Conservation (phyloP, 2,329 filamentous ascomycete genomes). For the Nectriaceae sp. region DNA sequence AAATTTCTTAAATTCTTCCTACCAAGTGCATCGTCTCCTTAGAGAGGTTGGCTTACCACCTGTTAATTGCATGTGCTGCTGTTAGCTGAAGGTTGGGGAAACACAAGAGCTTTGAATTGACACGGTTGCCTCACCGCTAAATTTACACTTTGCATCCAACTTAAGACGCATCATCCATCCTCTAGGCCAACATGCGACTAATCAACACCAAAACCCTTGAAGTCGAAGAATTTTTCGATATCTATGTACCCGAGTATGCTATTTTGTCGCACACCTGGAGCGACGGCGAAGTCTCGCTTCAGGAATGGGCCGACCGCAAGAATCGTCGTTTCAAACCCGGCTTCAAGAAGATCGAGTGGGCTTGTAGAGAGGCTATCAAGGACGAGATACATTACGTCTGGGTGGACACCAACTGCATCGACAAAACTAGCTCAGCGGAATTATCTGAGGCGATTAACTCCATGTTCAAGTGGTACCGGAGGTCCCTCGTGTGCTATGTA, state of each 20-base stretch:
- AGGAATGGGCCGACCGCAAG: constrained; percentile 19
- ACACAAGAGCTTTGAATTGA: too few relatives aligned
- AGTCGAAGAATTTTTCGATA: constrained; percentile 18
- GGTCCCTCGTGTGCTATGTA: constrained; percentile 27
- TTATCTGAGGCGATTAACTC: too few relatives aligned
- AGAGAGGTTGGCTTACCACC: too few relatives aligned
- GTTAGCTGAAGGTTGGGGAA: too few relatives aligned
- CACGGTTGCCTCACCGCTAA: too few relatives aligned
- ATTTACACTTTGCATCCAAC: background rate
- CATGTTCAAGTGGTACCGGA: too few relatives aligned
- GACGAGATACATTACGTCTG: background rate
- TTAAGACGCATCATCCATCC: too few relatives aligned
- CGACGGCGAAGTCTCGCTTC: constrained; percentile 25
- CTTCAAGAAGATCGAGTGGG: constrained; percentile 17
- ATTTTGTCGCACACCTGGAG: constrained; percentile 35
- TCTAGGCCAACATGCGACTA: constrained; percentile 18
- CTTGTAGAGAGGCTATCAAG: background rate
- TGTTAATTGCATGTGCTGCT: too few relatives aligned
- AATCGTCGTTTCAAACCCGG: constrained; percentile 4
- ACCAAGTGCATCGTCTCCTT: too few relatives aligned
- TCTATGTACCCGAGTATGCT: constrained; percentile 24
- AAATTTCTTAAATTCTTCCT: too few relatives aligned
- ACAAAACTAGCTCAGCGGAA: constrained; percentile 34
- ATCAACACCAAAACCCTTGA: constrained; percentile 20
- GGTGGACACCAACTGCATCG: constrained; percentile 26